Evolutionary conservation across 2,329 filamentous ascomycete genomes (phyloP).

Genomic region (Botrytis hyacinthi): DNA sequence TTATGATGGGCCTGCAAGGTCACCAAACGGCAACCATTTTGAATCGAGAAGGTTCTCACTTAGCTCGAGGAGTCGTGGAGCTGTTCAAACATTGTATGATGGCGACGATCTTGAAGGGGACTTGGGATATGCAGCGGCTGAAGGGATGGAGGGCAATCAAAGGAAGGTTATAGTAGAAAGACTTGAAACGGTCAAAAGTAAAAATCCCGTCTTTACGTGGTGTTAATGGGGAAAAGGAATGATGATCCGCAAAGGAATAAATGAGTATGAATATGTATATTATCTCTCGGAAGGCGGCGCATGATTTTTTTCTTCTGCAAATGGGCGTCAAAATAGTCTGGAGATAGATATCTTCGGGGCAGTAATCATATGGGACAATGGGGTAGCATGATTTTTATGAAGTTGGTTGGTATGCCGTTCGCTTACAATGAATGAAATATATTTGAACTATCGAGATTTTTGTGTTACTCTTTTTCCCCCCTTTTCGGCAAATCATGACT

Average conservation of each 20-base stretch:
- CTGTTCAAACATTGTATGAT: slow-evolving; percentile 49
- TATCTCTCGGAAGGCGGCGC: slow-evolving; percentile 12
- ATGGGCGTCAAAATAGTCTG: slow-evolving; percentile 17
- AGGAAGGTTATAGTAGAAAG: slow-evolving; percentile 96
- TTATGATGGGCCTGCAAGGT: slow-evolving; percentile 38
- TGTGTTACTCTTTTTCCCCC: too few species aligned
- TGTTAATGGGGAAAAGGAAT: slow-evolving; percentile 56
- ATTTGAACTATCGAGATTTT: background rate
- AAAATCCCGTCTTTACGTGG: slow-evolving; percentile 96
- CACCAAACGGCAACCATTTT: slow-evolving; percentile 25
- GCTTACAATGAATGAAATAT: background rate
- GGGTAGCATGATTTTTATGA: background rate
- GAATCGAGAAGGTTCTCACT: slow-evolving; percentile 41
- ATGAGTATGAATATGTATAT: slow-evolving; percentile 17
- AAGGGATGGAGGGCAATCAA: slow-evolving; percentile 87
- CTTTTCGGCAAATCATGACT: too few species aligned
- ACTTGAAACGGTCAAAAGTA: slow-evolving; percentile 90
- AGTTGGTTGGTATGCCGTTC: background rate
- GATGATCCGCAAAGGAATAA: slow-evolving; percentile 6
- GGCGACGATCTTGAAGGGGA: slow-evolving; percentile 86
- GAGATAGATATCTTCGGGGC: slow-evolving; percentile 20
- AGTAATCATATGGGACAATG: slow-evolving; percentile 7
- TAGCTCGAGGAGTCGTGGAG: slow-evolving; percentile 40
- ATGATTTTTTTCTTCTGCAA: slow-evolving; percentile 1
- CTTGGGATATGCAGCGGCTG: slow-evolving; percentile 88